These are phyloP conservation scores for Salix suchowensis DNA, from an alignment of 345 rosid species.

Conservation along the genomic window DNA sequence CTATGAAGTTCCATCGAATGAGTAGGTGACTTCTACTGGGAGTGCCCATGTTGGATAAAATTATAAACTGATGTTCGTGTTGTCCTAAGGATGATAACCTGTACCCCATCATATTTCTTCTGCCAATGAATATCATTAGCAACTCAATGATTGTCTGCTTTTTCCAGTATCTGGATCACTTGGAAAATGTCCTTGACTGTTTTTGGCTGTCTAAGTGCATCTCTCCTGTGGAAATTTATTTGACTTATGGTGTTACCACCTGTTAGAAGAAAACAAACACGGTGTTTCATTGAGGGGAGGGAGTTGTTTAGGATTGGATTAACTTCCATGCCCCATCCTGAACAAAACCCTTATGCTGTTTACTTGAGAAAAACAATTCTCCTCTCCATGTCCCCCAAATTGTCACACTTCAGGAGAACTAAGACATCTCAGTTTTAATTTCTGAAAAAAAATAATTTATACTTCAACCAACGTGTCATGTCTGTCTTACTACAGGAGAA, in stretches of 20 bases:
- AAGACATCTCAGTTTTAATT: neutral
- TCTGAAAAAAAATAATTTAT: neutral
- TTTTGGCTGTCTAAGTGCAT: neutral
- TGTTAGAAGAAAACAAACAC: neutral
- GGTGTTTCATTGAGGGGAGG: neutral
- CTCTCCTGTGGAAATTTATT: neutral
- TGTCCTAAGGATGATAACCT: neutral
- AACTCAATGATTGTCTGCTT: neutral
- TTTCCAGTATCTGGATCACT: no score
- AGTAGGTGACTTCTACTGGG: neutral
- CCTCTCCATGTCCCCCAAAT: neutral
- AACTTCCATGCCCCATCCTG: neutral
- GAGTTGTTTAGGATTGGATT: neutral
- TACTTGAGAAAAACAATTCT: neutral
- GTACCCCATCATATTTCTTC: neutral
- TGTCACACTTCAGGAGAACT: neutral
- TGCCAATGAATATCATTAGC: neutral
- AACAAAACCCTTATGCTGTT: neutral
- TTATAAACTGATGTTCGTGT: neutral
- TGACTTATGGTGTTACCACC: neutral
- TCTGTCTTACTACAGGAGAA: constrained; percentile 55
- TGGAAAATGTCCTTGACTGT: neutral
- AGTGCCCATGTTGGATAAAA: neutral
- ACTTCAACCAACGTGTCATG: neutral
- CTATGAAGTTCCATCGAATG: neutral